Percentiles rank a stretch among this genome's conserved stretches.
These are phyloP conservation scores for Macrocybe gigantea DNA, from an alignment of 768 basidiomycete genomes.

Conservation along the genomic window DNA sequence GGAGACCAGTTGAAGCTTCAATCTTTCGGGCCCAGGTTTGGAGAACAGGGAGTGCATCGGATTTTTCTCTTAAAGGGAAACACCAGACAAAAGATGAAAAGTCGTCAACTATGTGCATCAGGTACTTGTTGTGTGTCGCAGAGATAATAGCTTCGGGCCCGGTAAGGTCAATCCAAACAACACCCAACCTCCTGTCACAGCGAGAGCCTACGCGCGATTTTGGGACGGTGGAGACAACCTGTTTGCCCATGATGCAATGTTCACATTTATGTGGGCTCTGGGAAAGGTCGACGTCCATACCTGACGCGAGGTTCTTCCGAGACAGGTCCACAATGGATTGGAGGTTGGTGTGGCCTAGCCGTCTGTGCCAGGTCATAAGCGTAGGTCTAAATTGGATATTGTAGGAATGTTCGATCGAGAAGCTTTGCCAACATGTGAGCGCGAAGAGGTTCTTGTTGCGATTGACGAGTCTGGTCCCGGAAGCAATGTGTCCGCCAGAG, in stretches of 20 bases:
- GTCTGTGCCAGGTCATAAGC: conserved; percentile 6
- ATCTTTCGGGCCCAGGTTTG: conserved; percentile 20
- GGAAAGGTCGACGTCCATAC: background rate
- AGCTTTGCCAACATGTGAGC: too few species aligned
- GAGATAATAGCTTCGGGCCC: conserved; percentile 16
- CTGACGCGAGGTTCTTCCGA: too few species aligned
- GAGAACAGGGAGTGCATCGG: conserved; percentile 15
- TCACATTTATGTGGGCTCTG: conserved; percentile 6
- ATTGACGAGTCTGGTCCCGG: too few species aligned
- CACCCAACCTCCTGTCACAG: conserved; percentile 11
- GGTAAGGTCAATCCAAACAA: conserved; percentile 26
- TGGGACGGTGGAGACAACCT: too few species aligned
- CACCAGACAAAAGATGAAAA: conserved; percentile 21
- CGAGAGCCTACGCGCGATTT: too few species aligned
- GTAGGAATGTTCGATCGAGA: too few species aligned
- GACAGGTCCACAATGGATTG: too few species aligned
- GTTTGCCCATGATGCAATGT: background rate
- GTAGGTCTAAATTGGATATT: background rate
- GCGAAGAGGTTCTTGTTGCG: too few species aligned
- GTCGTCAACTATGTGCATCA: conserved; percentile 28
- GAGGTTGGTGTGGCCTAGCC: conserved; percentile 4
- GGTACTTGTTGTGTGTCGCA: conserved; percentile 7
- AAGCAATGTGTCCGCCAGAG: too few species aligned
- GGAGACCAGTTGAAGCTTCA: conserved; percentile 14
- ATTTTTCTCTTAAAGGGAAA: conserved; percentile 24